Conservation (phyloP, 177 flowering plant species). For the Tripterygium wilfordii region DNA sequence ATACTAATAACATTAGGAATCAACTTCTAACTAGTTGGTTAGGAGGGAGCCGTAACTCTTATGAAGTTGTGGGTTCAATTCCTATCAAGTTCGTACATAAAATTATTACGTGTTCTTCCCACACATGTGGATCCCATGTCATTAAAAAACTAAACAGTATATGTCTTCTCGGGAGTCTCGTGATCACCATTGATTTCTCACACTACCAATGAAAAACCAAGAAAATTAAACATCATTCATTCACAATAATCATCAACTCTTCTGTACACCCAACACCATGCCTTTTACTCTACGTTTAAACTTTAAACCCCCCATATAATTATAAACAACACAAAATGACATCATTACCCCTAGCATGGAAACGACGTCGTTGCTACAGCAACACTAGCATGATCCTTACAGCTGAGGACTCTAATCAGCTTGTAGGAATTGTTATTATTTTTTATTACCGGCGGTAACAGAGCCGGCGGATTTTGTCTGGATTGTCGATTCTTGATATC, state of each 20-base stretch:
- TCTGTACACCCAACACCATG: background rate
- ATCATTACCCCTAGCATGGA: too few species aligned
- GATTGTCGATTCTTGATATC: slow-evolving; percentile 41
- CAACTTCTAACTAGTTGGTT: too few species aligned
- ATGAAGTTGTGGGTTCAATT: too few species aligned
- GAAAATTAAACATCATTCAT: background rate
- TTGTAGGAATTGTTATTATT: slow-evolving; percentile 11
- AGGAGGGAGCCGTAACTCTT: too few species aligned
- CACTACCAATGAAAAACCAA: background rate
- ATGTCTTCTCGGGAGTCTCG: background rate
- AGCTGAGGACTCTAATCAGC: slow-evolving; percentile 29
- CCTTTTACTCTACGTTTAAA: background rate
- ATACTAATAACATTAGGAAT: too few species aligned
- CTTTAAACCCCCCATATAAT: background rate
- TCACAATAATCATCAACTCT: background rate
- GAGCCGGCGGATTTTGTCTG: slow-evolving; percentile 6
- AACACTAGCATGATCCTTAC: slow-evolving; percentile 27
- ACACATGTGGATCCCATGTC: too few species aligned
- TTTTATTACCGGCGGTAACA: slow-evolving; percentile 10
- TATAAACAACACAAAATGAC: background rate
- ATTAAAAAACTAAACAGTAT: too few species aligned
- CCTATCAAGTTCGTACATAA: too few species aligned
- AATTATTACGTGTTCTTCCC: too few species aligned
- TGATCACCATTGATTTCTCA: background rate
- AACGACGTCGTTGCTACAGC: background rate